These are phyloP conservation scores for Xylaria nigripes DNA, from an alignment of 495 filamentous ascomycete genomes.

Conservation along the genomic window DNA sequence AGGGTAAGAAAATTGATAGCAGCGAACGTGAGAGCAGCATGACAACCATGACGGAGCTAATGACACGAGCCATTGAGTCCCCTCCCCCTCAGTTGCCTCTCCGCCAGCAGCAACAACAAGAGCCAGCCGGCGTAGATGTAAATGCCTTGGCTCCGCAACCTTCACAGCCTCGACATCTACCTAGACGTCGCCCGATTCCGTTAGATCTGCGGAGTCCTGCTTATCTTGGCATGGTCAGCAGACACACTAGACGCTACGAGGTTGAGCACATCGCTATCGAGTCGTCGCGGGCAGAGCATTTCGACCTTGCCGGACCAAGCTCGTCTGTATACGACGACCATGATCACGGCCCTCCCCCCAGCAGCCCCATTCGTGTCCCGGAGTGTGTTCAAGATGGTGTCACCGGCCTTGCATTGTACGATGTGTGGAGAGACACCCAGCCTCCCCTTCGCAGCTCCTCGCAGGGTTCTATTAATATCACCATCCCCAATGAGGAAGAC, in stretches of 20 bases:
- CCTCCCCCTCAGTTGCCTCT: slow-evolving; percentile 2
- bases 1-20: background rate
- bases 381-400: background rate
- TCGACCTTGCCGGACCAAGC: background rate
- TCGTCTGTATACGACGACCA: background rate
- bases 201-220: background rate
- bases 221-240: background rate
- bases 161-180: background rate
- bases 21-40: slow-evolving; percentile 3
- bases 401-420: background rate
- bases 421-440: background rate
- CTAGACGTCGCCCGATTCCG: background rate
- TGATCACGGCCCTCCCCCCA: background rate
- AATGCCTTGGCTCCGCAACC: background rate
- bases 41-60: slow-evolving; percentile 20
- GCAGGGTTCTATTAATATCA: background rate
- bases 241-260: background rate
- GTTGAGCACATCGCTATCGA: slow-evolving; percentile 1
- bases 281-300: slow-evolving; percentile 1
- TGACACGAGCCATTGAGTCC: background rate
- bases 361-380: background rate
- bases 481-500: background rate
- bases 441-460: background rate
- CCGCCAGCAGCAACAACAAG: background rate
- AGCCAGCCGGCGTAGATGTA: background rate